Evolutionary conservation across 192 early-diverging fungal genomes (phyloP), one percentile per base, ranked within the genome.

Genomic region (Coemansia sp.): DNA sequence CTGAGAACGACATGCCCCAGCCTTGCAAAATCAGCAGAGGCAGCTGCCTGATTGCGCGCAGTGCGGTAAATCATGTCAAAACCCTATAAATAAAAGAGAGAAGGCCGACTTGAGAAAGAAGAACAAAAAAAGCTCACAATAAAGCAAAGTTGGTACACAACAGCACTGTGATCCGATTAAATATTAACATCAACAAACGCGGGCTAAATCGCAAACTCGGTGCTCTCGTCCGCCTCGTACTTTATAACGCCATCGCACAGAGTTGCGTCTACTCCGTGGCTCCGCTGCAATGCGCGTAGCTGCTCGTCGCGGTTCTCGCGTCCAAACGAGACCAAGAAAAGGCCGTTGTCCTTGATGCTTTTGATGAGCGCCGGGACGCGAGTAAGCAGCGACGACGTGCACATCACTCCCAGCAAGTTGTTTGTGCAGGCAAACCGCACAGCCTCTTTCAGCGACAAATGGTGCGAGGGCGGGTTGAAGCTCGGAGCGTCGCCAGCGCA

Each of bases 351-450:
- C 60, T 99, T 99, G 56, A 97, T 89, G 40, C 88, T 93, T 19
- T 87, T 86, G 61, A 99, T 93, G 26, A 99, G 74, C 24, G 87
- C 82, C 12, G 97, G 95, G 33, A 95, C 92, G 73, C 92, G 88
- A 21, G 95, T 92, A 80, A 98, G 77, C 55, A 93, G 91, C 43
- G 87, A 87, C 14, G 94, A 91, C 38, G 91, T 89, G 63, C 91
- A 97, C 55, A 99, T 87, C 18, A 99, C 71, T 9, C 97, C 97
- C 6, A 99, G 82, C 26, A 99, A 69, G 72, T 98, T 93, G 74
- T 91, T 93, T 43, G 84, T 82, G 58, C 92, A 93, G 0, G 94
- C 90, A 80, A 98, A 99, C 33, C 90, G 86, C 48, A 99, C 89
- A 0, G 95, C 92, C 64, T 95, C 94, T 60, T 98, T 99, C 60